Evolutionary conservation across 1,284 basidiomycete species (phyloP), one percentile per base, ranked within the genome.

Genomic region (Sporisorium iseilematis-ciliati): DNA sequence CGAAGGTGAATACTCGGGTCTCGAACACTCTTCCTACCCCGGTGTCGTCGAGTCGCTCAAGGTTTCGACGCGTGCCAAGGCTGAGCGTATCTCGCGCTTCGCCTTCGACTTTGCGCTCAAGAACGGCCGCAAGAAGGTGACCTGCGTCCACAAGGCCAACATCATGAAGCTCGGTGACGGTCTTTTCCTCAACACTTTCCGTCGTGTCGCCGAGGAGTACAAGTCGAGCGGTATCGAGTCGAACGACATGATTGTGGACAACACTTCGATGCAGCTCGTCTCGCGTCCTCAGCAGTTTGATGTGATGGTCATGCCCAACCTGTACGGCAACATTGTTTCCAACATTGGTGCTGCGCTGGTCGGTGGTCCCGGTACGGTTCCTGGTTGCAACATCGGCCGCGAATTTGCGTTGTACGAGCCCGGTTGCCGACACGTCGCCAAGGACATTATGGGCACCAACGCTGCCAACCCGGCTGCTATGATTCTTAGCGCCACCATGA

Each of bases 121-220:
- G 90, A 99, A 99, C 89, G 91, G 93, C 87, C 92, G 96, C 87
- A 97, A 97, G 93, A 97, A 96, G 92, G 97, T 99, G 81, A 99
- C 97, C 62, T 98, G 95, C 86, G 95, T 99, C 54, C 97, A 99
- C 91, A 99, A 99, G 88, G 97, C 97, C 85, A 99, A 99, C 89
- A 99, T 99, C 89, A 99, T 99, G 97, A 99, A 99, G 88, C 91
- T 99, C 82, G 96, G 95, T 86, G 97, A 99, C 85, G 97, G 97
- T 88, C 91, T 99, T 53, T 99, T 99, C 91, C 90, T 99, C 82
- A 97, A 96, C 88, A 98, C 96, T 31, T 99, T 97, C 91, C 93
- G 95, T 82, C 90, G 91, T 73, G 90, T 99, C 67, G 97, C 95
- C 41, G 93, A 99, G 87, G 88, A 89, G 85, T 99, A 99, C 90